Base-by-base conservation (phyloP, 2,329 filamentous ascomycete genomes). In the Calycina marina region DNA sequence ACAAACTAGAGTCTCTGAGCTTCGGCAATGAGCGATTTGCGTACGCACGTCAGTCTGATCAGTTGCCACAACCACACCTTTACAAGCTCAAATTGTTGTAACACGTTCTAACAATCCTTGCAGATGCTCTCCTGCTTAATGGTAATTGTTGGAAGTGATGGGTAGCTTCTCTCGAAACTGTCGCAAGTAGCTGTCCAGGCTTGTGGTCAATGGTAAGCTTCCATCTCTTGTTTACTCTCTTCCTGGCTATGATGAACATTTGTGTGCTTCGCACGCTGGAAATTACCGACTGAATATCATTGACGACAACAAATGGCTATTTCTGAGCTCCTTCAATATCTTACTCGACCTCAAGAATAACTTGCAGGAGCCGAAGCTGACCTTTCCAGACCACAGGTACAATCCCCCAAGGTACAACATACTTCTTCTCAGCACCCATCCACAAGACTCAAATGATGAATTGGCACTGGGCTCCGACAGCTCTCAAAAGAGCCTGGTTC, bases 1-100 rank as follows among this genome's bases (percentile, higher is more conserved):
- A 71, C 76, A 77, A 86, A 86, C 81, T 92, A 92, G 83, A 92
- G 83, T 92, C 83, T 92, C 90, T 90, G 83, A 92, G 75, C 78
- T 64, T 56, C 67, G 73, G 67, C 62, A 69, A 77, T 88, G 81
- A 86, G 86, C n/a, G 88, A 77, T 72, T 67, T 12, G 47, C 72
- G 74, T 82, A 76, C n/a, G 72, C 76, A 88, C 80, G 81, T 90
- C 82, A 90, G 82, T 84, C 82, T 90, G 82, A 90, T 22, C 8
- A 9, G 20, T n/a, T n/a, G n/a, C n/a, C n/a, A n/a, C n/a, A n/a
- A n/a, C n/a, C n/a, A n/a, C n/a, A n/a, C n/a, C n/a, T n/a, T n/a
- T n/a, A n/a, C n/a, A n/a, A n/a, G n/a, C n/a, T n/a, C n/a, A n/a
- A n/a, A n/a, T n/a, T n/a, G n/a, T n/a, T n/a, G n/a, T n/a, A n/a